Percentiles rank a stretch among this genome's conserved stretches.
These are phyloP conservation scores for Prosopis cineraria DNA, from an alignment of 306 rosid species.

Conservation along the genomic window DNA sequence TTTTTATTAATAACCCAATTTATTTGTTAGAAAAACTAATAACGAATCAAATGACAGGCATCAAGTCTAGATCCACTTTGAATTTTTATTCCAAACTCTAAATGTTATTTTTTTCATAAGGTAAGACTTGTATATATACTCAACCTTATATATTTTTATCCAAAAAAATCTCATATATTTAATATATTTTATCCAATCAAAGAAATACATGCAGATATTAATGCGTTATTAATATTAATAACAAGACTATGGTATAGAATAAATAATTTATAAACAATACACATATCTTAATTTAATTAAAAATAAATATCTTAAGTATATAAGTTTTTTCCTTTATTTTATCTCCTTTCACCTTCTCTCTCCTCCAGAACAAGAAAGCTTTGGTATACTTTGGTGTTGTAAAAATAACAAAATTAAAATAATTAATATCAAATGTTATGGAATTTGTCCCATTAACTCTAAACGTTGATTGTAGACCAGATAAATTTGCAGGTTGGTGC, in stretches of 20 bases:
- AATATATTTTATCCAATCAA: too few species aligned
- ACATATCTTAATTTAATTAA: too few species aligned
- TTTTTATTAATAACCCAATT: neutral
- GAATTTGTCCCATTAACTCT: neutral
- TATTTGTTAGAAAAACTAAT: neutral
- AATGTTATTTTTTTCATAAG: too few species aligned
- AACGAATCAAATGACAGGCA: neutral
- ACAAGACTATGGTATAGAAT: too few species aligned
- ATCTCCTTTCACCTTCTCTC: neutral
- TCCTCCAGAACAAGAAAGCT: neutral
- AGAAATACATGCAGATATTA: too few species aligned
- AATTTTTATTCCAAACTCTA: neutral
- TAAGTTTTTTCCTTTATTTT: too few species aligned
- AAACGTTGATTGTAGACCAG: neutral
- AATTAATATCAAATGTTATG: neutral
- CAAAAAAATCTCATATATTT: too few species aligned
- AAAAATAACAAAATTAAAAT: neutral
- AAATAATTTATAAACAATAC: too few species aligned
- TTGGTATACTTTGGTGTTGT: neutral
- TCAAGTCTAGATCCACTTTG: constrained; percentile 8
- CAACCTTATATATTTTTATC: too few species aligned
- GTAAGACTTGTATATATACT: too few species aligned
- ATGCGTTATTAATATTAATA: too few species aligned
- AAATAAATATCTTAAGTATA: too few species aligned
- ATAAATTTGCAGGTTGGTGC: neutral